Evolutionary conservation across 2,329 filamentous ascomycete species (phyloP), one percentile per base, ranked within the genome.

Genomic region (Talaromyces sp.): DNA sequence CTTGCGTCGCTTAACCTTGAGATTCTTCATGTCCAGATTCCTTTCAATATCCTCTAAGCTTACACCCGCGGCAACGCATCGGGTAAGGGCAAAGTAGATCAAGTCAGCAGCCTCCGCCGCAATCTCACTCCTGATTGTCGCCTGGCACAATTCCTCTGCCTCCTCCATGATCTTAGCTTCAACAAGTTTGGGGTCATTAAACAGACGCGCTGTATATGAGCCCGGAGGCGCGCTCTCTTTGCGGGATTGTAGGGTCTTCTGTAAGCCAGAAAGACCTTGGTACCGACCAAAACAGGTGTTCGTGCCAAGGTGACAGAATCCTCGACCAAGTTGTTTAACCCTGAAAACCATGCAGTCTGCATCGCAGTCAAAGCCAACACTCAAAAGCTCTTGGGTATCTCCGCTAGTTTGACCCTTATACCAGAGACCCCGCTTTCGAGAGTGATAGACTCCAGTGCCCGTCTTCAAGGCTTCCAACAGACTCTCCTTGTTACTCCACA

Each of bases 141-240:
- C 93, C 63, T 94, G 86, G 69, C 93, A 97, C 41, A 99, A 81
- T 77, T 99, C 94, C 69, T 95, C 89, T 0, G 94, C 94, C 73
- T 99, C 94, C 74, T 99, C 94, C 86, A 97, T 95, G 57, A 99
- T 97, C 81, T 99, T 99, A 2, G 94, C 94, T 43, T 89, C 83
- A 56, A 97, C 77, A 57, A 99, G 82, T 72, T 95, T 92, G 65
- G 90, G 84, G 63, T 99, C 94, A 17, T 88, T 92, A 79, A 97
- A 99, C 1, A 99, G 79, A 35, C 93, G 83, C 17, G 91, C 90
- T 4, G 94, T 99, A 74, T 99, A 99, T 11, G 94, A 99, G 1
- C 92, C 93, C 63, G 83, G 82, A 0, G 94, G 93, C 0, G 93
- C 92, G 17, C 89, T 90, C 41, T 82, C 76, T 72, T 94, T 96